These are phyloP conservation scores for Pseudomicrostroma phylloplanum DNA, from an alignment of 1,284 basidiomycete species.

Conservation along the genomic window DNA sequence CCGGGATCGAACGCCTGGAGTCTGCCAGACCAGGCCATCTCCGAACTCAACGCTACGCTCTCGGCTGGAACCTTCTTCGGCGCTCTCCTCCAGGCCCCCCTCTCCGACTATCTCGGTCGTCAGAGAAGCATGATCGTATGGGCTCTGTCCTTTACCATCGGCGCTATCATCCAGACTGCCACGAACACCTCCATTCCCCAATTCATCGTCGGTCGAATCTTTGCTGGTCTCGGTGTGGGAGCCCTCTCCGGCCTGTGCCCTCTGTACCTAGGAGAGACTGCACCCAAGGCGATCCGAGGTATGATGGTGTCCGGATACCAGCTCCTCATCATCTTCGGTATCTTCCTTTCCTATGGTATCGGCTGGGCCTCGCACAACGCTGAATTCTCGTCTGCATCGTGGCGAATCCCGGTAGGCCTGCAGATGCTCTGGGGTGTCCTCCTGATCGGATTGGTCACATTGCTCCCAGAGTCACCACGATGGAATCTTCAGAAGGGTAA, in stretches of 20 bases:
- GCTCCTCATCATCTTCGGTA: constrained; percentile 62
- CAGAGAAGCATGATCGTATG: constrained; percentile 62
- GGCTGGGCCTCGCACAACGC: constrained; percentile 54
- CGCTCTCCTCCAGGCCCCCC: constrained; percentile 53
- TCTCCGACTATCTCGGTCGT: constrained; percentile 61
- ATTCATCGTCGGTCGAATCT: constrained; percentile 30
- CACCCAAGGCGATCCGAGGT: constrained; percentile 71
- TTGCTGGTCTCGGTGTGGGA: constrained; percentile 64
- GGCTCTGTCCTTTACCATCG: constrained; percentile 24
- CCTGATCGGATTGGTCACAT: constrained; percentile 53
- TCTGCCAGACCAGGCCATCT: constrained; percentile 54
- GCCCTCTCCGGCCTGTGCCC: constrained; percentile 67
- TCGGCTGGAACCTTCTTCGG: constrained; percentile 69
- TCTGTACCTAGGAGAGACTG: constrained; percentile 74
- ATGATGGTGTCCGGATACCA: constrained; percentile 72
- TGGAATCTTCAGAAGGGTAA: constrained; percentile 69
- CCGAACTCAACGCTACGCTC: constrained; percentile 65
- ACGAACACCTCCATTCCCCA: constrained; percentile 25
- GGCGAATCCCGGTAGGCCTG: constrained; percentile 68
- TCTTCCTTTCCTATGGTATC: constrained; percentile 55
- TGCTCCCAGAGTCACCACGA: constrained; percentile 70
- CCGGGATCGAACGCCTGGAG: constrained; percentile 8
- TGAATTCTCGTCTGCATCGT: constrained; percentile 22
- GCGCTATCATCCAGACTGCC: constrained; percentile 40
- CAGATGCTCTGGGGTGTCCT: constrained; percentile 58